Conservation (phyloP, 2,329 filamentous ascomycete genomes). For the Didymella exigua region DNA sequence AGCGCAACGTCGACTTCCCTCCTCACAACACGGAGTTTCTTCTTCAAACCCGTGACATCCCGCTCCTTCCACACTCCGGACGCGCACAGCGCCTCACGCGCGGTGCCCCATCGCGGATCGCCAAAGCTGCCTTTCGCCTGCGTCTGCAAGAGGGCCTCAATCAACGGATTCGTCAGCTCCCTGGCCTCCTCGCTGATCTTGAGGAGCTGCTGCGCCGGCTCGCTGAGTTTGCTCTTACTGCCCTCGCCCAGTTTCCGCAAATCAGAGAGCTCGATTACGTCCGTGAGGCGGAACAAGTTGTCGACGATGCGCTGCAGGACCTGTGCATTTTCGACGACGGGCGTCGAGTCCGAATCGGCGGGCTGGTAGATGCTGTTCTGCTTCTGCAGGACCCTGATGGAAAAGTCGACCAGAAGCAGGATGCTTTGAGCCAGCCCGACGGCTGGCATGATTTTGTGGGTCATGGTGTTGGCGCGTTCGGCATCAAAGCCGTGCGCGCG, state of each 20-base stretch:
- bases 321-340: conserved; percentile 25
- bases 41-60: conserved; percentile 34
- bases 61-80: conserved; percentile 40
- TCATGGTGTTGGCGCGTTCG: conserved; percentile 14
- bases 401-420: conserved; percentile 32
- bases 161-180: conserved; percentile 24
- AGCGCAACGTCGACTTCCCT: conserved; percentile 35
- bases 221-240: conserved; percentile 33
- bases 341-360: conserved; percentile 11
- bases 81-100: conserved; percentile 40
- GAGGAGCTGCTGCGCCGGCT: conserved; percentile 33
- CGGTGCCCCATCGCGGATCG: conserved; percentile 30
- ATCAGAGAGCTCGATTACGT: conserved; percentile 28
- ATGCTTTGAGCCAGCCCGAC: conserved; percentile 28
- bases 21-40: conserved; percentile 29
- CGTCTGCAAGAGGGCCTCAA: conserved; percentile 28
- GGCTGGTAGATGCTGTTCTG: conserved; percentile 33
- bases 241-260: conserved; percentile 26
- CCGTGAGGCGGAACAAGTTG: conserved; percentile 31
- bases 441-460: conserved; percentile 24
- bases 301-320: conserved; percentile 31
- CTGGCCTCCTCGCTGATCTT: conserved; percentile 34
- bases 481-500: conserved; percentile 11
- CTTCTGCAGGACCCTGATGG: conserved; percentile 30
- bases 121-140: conserved; percentile 28